Conservation (phyloP, 352 stramenopile genomes). For the Peronospora belbahrii region DNA sequence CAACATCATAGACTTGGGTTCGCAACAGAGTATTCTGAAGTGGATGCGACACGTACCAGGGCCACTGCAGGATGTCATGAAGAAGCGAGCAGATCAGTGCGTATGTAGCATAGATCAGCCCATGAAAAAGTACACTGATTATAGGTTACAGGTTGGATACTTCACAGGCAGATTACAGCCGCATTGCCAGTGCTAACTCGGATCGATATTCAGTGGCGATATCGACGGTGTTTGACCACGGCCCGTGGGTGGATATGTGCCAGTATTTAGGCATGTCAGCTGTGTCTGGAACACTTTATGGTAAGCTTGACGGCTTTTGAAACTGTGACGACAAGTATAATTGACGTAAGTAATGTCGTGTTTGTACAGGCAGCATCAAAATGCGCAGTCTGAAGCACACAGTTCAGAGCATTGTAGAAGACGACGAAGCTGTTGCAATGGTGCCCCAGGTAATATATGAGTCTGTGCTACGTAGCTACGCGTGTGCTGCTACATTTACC, state of each 20-base stretch:
- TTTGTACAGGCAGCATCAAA: constrained; percentile 45
- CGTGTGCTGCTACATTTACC: not conserved
- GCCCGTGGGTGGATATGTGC: constrained; percentile 80
- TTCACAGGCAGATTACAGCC: constrained; percentile 23
- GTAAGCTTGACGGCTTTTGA: constrained; percentile 16
- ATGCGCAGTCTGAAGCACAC: constrained; percentile 57
- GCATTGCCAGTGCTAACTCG: constrained; percentile 36
- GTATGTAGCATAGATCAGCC: too few species aligned
- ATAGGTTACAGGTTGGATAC: constrained; percentile 32
- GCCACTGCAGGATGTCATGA: constrained; percentile 70
- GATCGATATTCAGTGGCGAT: constrained; percentile 39
- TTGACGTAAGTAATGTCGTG: not conserved
- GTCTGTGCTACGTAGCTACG: not conserved
- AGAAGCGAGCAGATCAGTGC: constrained; percentile 48
- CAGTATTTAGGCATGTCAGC: constrained; percentile 41
- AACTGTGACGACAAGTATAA: not conserved
- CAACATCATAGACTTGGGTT: constrained; percentile 31
- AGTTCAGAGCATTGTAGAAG: constrained; percentile 47
- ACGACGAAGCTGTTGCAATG: constrained; percentile 50
- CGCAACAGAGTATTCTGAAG: constrained; percentile 66
- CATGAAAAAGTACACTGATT: not conserved
- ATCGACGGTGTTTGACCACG: constrained; percentile 69
- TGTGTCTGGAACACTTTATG: constrained; percentile 51
- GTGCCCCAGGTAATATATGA: constrained; percentile 34
- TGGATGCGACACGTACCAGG: constrained; percentile 67